Evolutionary conservation across 164 flowering plant genomes (phyloP).

Genomic region (Tetracentron sinense): DNA sequence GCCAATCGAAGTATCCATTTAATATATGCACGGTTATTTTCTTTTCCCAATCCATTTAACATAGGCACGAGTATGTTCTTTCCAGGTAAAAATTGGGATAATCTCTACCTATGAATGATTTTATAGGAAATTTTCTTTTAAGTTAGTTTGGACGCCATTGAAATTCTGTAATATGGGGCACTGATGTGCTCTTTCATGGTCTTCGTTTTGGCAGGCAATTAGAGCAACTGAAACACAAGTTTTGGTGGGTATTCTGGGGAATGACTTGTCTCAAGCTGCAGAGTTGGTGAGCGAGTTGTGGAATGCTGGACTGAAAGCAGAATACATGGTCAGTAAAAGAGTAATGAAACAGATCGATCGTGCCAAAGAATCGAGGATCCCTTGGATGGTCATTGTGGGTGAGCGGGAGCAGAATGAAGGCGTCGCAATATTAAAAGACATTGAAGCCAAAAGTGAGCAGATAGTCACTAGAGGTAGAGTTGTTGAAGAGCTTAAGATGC

Average conservation of each 20-base stretch:
- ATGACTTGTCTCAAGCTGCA: conserved; percentile 58
- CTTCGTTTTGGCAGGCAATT: conserved; percentile 34
- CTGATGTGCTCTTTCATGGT: background rate
- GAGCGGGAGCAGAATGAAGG: conserved; percentile 59
- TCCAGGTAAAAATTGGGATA: too few relatives aligned
- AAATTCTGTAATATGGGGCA: too few relatives aligned
- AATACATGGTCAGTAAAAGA: conserved; percentile 46
- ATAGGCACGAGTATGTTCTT: too few relatives aligned
- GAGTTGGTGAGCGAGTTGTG: conserved; percentile 64
- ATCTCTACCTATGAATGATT: background rate
- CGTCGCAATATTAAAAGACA: conserved; percentile 55
- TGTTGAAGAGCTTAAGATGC: conserved; percentile 50
- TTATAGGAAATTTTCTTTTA: background rate
- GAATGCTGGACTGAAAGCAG: conserved; percentile 62
- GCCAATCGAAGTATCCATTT: too few relatives aligned
- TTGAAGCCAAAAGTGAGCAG: conserved; percentile 38
- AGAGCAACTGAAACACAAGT: conserved; percentile 86
- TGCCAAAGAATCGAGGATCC: conserved; percentile 57
- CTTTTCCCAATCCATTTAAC: too few relatives aligned
- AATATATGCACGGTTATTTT: too few relatives aligned
- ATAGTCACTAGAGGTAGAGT: conserved; percentile 38
- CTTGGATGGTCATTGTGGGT: conserved; percentile 75
- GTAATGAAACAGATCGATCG: conserved; percentile 62
- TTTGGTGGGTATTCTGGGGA: conserved; percentile 61
- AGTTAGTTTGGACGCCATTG: too few relatives aligned